Conservation (phyloP, 108 stramenopile genomes). For the Fragilariopsis cylindrus region DNA sequence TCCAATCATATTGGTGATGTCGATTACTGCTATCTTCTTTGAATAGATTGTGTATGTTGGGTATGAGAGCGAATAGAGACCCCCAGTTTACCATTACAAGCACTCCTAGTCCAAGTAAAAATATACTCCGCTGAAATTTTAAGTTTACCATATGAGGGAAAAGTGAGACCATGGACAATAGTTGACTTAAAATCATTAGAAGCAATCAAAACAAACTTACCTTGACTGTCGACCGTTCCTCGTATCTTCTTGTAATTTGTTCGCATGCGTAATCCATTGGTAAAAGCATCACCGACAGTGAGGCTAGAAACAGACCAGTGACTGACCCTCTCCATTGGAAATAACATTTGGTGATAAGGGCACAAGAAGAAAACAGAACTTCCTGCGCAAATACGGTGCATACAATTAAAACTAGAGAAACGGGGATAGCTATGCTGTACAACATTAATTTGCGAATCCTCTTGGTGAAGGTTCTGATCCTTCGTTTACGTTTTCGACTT, state of each 20-base stretch:
- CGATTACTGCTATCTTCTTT: conserved; percentile 26
- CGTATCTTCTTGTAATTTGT: conserved; percentile 52
- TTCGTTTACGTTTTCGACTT: background rate
- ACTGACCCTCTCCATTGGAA: conserved; percentile 64
- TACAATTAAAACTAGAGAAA: conserved; percentile 61
- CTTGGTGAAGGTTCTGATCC: conserved; percentile 40
- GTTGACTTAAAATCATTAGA: background rate
- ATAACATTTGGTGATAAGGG: conserved; percentile 65
- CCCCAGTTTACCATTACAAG: conserved; percentile 63
- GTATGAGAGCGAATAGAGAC: conserved; percentile 35
- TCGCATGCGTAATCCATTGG: conserved; percentile 69
- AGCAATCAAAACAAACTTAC: conserved; percentile 18
- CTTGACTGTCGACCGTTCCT: conserved; percentile 72
- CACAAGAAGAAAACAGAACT: conserved; percentile 69
- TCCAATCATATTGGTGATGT: conserved; percentile 63
- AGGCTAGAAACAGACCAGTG: conserved; percentile 60
- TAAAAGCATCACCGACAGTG: conserved; percentile 47
- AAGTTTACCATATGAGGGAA: background rate
- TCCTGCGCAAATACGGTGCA: conserved; percentile 62
- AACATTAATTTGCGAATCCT: conserved; percentile 31
- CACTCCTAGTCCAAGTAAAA: conserved; percentile 46
- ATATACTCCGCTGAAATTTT: conserved; percentile 36
- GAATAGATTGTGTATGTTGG: conserved; percentile 34
- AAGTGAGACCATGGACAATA: background rate
- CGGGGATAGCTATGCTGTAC: conserved; percentile 57